Evolutionary conservation across 2,329 filamentous ascomycete species (phyloP), one percentile per base, ranked within the genome.

Genomic region (Nemania sp.): DNA sequence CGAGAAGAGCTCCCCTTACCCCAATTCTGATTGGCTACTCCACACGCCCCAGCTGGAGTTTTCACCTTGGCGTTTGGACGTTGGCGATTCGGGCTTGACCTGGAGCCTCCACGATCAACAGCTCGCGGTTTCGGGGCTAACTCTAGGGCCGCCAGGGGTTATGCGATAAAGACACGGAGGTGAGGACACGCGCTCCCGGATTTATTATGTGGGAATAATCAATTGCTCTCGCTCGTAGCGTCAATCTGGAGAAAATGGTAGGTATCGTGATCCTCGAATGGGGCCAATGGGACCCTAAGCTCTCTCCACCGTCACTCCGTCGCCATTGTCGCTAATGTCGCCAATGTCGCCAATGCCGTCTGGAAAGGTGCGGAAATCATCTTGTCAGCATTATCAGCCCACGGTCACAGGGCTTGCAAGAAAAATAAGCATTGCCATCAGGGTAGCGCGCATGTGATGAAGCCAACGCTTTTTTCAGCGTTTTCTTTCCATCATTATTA

Each of bases 11-110:
- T 63, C 35, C 18, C 52, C 47, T n/a, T 10, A 15, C 41, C 55
- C 4, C 27, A 18, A 11, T 32, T 51, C 56, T 72, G 56, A 76
- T 76, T 76, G 73, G 74, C 64, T 67, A 52, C 72, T 73, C 73
- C 74, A 66, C 73, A 74, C 62, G 67, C 67, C 53, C 70, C 70
- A 75, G 71, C 67, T 68, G 58, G 60, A 62, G 66, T 65, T 55
- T 53, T 68, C 53, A 59, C 63, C 70, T 66, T 63, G 61, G 59
- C 67, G 47, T 51, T 22, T n/a, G n/a, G 47, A 32, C 67, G 62
- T 72, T 53, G 61, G 69, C 61, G 68, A 68, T 69, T 61, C 51
- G 35, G 66, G 64, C 68, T 60, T 58, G 67, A 69, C 62, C 59
- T 61, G 67, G 71, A 73, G 66, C 69, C 63, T 64, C 60, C 62